These are phyloP conservation scores for Lecanicillium sp. DNA, from an alignment of 2,329 filamentous ascomycete genomes.

Conservation along the genomic window DNA sequence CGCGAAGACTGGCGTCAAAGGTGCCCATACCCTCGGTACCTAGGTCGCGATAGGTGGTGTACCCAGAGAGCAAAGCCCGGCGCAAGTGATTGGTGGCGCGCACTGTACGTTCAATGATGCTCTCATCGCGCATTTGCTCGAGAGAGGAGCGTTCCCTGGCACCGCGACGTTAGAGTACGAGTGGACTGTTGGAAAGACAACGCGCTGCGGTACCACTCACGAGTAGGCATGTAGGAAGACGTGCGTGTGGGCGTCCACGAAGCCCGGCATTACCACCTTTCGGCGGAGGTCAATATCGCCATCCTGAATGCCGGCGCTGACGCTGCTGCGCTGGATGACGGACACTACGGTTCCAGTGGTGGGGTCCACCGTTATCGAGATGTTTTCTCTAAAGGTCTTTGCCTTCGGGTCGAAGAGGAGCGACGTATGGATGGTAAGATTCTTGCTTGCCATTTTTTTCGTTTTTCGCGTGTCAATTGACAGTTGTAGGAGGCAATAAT, in stretches of 20 bases:
- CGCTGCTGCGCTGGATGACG: conserved; percentile 20
- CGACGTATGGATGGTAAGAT: conserved; percentile 34
- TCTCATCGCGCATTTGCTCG: conserved; percentile 50
- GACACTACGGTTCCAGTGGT: conserved; percentile 31
- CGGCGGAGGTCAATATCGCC: conserved; percentile 47
- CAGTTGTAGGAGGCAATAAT: too few relatives aligned
- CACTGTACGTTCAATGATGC: conserved; percentile 47
- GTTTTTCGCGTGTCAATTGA: too few relatives aligned
- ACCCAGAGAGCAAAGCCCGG: conserved; percentile 46
- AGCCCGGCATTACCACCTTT: conserved; percentile 40
- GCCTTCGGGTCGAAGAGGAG: conserved; percentile 37
- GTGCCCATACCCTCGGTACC: conserved; percentile 44
- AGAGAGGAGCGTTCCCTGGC: conserved; percentile 29
- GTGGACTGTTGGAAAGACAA: not conserved
- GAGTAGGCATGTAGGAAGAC: conserved; percentile 46
- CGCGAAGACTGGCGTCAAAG: conserved; percentile 42
- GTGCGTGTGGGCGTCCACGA: conserved; percentile 49
- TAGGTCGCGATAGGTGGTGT: conserved; percentile 51
- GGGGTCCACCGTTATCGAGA: conserved; percentile 33
- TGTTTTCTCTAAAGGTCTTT: conserved; percentile 30
- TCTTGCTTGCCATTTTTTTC: conserved; percentile 4
- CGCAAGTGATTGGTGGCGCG: conserved; percentile 46
- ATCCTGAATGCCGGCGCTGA: conserved; percentile 16
- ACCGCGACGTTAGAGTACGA: not conserved
- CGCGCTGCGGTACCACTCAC: conserved; percentile 18